phyloP scores from a whole-genome alignment of 805 yeast species.

The Yamadazyma paraphyllophila region DNA sequence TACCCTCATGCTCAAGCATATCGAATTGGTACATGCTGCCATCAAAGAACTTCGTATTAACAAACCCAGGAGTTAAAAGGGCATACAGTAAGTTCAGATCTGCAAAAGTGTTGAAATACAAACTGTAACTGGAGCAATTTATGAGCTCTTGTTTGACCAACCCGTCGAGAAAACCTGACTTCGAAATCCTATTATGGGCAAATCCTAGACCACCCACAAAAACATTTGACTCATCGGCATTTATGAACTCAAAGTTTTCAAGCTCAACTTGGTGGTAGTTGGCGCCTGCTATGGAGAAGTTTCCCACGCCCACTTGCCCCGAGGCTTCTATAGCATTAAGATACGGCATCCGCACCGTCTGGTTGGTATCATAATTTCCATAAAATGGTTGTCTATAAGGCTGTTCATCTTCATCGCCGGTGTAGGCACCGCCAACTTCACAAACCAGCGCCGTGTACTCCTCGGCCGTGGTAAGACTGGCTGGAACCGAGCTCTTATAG shows the following conservation, averaged over 20 bases:
- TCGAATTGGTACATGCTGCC: constrained; percentile 52
- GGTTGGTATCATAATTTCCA: constrained; percentile 2
- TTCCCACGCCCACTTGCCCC: constrained; percentile 26
- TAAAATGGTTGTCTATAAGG: neutral
- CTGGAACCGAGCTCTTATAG: constrained; percentile 8
- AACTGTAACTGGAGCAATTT: constrained; percentile 32
- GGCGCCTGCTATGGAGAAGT: constrained; percentile 19
- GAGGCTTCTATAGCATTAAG: constrained; percentile 23
- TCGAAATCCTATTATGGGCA: constrained; percentile 22
- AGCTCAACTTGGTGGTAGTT: constrained; percentile 15
- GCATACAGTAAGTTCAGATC: constrained; percentile 20
- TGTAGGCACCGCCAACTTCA: constrained; percentile 24
- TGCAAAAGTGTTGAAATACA: constrained; percentile 23
- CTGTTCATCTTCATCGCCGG: constrained; percentile 15
- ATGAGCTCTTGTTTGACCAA: constrained; percentile 22
- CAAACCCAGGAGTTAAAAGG: constrained; percentile 55
- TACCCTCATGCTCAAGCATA: constrained; percentile 37
- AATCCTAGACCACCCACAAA: constrained; percentile 37
- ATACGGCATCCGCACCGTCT: constrained; percentile 24
- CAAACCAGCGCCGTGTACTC: constrained; percentile 26
- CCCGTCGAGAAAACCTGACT: constrained; percentile 28
- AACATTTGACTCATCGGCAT: constrained; percentile 22
- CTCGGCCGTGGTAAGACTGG: constrained; percentile 18
- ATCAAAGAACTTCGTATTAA: constrained; percentile 44
- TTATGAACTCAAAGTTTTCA: constrained; percentile 25